phyloP scores from a whole-genome alignment of 345 rosid genomes.

The Dimocarpus longan region DNA sequence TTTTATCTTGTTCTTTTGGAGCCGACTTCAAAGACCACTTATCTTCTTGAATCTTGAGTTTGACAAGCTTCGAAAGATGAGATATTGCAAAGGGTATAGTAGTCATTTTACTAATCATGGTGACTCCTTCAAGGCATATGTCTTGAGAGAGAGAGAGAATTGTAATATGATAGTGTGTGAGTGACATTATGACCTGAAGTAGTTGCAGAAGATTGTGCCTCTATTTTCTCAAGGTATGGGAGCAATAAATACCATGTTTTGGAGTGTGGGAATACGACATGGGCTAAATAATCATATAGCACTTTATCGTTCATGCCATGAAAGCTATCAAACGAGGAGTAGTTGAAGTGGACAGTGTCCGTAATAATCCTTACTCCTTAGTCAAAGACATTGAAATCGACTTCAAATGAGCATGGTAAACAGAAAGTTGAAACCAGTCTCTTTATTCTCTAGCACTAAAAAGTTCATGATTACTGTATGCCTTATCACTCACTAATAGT shows the following conservation, averaged over 20 bases:
- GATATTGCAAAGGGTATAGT: constrained; percentile 24
- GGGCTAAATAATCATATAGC: neutral
- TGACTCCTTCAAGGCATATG: constrained; percentile 12
- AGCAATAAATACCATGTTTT: constrained; percentile 33
- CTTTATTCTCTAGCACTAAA: constrained; percentile 12
- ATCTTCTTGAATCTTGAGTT: constrained; percentile 22
- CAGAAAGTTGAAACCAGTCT: constrained; percentile 13
- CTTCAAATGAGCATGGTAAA: constrained; percentile 6
- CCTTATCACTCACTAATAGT: neutral
- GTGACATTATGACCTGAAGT: constrained; percentile 38
- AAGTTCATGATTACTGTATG: constrained; percentile 16
- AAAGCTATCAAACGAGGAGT: constrained; percentile 3
- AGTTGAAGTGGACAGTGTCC: constrained; percentile 18
- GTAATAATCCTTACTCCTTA: constrained; percentile 14
- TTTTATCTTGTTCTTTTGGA: neutral
- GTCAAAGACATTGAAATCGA: constrained; percentile 9
- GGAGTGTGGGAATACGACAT: constrained; percentile 8
- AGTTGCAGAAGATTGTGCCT: constrained; percentile 35
- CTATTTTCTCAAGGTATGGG: constrained; percentile 31
- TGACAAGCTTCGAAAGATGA: constrained; percentile 22
- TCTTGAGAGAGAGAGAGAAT: neutral
- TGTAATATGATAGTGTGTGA: constrained; percentile 33
- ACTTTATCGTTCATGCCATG: constrained; percentile 14
- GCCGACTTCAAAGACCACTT: constrained; percentile 22
- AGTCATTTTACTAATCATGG: constrained; percentile 24